phyloP scores from a whole-genome alignment of 2,329 filamentous ascomycete genomes.

The Xylariaceae sp. region DNA sequence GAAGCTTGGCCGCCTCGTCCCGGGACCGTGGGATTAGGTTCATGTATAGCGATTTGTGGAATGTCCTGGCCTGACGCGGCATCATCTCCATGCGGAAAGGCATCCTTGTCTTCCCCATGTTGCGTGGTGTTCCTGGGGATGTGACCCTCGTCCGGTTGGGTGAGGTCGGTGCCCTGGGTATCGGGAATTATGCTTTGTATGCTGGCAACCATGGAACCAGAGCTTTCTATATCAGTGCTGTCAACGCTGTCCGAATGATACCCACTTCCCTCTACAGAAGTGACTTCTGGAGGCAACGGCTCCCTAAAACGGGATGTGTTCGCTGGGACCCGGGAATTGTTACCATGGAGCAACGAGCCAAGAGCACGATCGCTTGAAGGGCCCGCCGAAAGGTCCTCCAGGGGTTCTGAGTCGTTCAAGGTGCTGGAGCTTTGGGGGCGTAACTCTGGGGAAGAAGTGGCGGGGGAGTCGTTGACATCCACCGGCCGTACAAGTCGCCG shows the following conservation, averaged over 20 bases:
- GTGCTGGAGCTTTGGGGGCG: constrained; percentile 23
- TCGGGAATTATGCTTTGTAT: constrained; percentile 18
- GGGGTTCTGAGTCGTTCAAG: constrained; percentile 20
- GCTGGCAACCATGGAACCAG: constrained; percentile 12
- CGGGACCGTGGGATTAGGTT: constrained; percentile 37
- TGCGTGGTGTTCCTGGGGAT: too few species aligned
- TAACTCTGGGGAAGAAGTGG: constrained; percentile 24
- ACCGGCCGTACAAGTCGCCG: constrained; percentile 52
- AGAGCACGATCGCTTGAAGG: constrained; percentile 56
- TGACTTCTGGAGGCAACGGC: constrained; percentile 65
- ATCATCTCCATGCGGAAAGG: too few species aligned
- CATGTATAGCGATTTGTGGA: constrained; percentile 41
- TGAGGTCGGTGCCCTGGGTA: constrained; percentile 19
- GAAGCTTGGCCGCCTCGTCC: constrained; percentile 11
- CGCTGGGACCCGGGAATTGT: constrained; percentile 46
- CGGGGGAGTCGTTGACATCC: constrained; percentile 32
- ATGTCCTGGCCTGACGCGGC: constrained; percentile 21
- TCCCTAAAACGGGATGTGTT: constrained; percentile 55
- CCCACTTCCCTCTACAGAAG: constrained; percentile 60
- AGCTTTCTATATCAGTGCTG: constrained; percentile 35
- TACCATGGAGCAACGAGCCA: constrained; percentile 52
- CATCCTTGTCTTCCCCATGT: too few species aligned
- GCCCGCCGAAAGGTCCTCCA: constrained; percentile 36
- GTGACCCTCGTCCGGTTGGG: constrained; percentile 18
- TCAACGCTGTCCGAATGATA: constrained; percentile 55